phyloP scores from a whole-genome alignment of 805 yeast species.

The Yarrowia hollandica region DNA sequence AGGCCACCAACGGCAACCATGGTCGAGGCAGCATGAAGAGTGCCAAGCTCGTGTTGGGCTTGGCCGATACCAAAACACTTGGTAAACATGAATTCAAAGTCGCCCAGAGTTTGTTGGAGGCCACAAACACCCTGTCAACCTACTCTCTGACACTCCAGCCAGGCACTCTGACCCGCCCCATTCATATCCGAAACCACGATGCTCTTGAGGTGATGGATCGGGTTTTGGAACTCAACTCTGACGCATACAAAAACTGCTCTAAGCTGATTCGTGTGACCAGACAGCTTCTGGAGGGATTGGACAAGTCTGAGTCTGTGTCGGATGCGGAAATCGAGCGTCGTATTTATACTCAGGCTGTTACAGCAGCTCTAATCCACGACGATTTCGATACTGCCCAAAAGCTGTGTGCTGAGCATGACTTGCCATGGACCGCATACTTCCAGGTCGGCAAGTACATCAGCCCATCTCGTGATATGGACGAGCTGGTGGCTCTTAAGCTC shows the following conservation, averaged over 20 bases:
- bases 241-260: conserved; percentile 38
- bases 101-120: conserved; percentile 36
- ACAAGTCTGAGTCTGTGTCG: conserved; percentile 5
- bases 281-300: conserved; percentile 30
- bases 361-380: conserved; percentile 60
- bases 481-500: conserved; percentile 52
- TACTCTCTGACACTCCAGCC: conserved; percentile 38
- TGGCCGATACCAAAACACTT: conserved; percentile 31
- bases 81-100: conserved; percentile 30
- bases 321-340: conserved; percentile 27
- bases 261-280: conserved; percentile 34
- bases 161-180: conserved; percentile 38
- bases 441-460: conserved; percentile 63
- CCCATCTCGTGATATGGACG: conserved; percentile 49
- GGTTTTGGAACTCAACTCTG: conserved; percentile 40
- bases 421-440: conserved; percentile 68
- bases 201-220: conserved; percentile 37
- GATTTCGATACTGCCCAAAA: conserved; percentile 62
- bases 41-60: conserved; percentile 39
- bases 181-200: conserved; percentile 35
- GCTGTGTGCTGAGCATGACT: conserved; percentile 34
- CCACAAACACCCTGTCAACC: conserved; percentile 38
- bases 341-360: conserved; percentile 52
- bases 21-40: conserved; percentile 46
- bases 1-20: conserved; percentile 47